Evolutionary conservation across 257 asterid genomes (phyloP), one percentile per base, ranked within the genome.

Genomic region (Gentiana straminea): DNA sequence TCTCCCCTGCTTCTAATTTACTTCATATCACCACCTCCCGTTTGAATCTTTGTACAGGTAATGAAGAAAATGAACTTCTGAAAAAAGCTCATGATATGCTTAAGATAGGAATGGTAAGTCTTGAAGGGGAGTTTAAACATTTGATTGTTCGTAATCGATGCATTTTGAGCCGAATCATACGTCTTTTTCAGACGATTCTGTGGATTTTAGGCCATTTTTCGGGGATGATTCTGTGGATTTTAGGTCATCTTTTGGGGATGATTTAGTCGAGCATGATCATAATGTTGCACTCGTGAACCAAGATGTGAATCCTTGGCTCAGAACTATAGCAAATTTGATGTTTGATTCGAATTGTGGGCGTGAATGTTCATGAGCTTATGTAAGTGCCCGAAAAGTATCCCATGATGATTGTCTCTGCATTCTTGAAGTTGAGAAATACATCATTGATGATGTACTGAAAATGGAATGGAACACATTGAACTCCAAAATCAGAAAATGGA

Each of bases 401-500:
- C 67, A 84, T 10, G 93, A 83, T 54, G 95, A 91, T 57, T 87
- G 86, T 65, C 91, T 91, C 51, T 73, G 62, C 58, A 75, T 77
- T 13, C 95, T 91, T 51, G 87, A 84, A 48, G 86, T 84, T 35
- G 94, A 91, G 68, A 80, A 81, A 63, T 58, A 79, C 36, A 84
- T 94, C 78, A 83, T 87, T 0, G 96, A 91, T 57, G 98, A 91
- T 61, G 94, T 84, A 12, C 54, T 84, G 75, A 91, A 70, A 63
- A 81, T 91, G 98, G 96, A 83, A 44, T 91, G 98, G 98, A 73
- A 68, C 32, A 59, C 69, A 1, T 59, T 91, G 60, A 84, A 87
- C 75, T 75, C 88, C 24, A 84, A 82, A 41, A 87, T 87, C 72
- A 72, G 94, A 77, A 74, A 79, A 60, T 91, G 98, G 98, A 69